A percentile compares a stretch with the other conserved stretches of the same genome.
Evolutionary conservation across 139 green algal genomes (phyloP).

Genomic region (Parachlorella kessleri): DNA sequence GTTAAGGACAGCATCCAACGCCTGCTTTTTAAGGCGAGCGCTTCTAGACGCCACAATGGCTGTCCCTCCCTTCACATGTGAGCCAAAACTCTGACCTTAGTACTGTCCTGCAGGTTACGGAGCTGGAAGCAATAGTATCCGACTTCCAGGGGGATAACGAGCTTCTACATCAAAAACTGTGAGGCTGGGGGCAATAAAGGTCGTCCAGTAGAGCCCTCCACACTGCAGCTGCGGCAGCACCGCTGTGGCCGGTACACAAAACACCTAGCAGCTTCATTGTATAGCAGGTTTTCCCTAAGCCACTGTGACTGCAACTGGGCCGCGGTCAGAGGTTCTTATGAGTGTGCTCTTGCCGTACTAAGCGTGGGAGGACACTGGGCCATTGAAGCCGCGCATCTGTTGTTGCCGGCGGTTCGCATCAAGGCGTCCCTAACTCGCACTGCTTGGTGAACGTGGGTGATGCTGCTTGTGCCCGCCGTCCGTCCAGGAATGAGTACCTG

Average conservation of each 20-base stretch:
- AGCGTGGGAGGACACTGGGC: too few relatives aligned
- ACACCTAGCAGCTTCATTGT: background rate
- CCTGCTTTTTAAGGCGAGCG: background rate
- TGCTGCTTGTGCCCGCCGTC: too few relatives aligned
- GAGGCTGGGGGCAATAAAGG: background rate
- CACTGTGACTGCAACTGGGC: too few relatives aligned
- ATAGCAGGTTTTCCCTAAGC: too few relatives aligned
- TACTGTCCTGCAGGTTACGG: background rate
- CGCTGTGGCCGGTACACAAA: background rate
- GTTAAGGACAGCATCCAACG: background rate
- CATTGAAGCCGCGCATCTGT: too few relatives aligned
- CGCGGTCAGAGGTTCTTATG: background rate
- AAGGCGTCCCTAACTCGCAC: too few relatives aligned
- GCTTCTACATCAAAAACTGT: background rate
- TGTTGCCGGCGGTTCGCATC: too few relatives aligned
- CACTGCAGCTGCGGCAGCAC: too few relatives aligned
- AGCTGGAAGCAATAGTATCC: background rate
- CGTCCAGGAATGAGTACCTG: background rate
- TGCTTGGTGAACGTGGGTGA: too few relatives aligned
- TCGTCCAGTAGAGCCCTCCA: background rate
- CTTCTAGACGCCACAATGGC: background rate
- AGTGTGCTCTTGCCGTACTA: too few relatives aligned
- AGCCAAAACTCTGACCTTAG: background rate
- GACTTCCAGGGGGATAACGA: background rate
- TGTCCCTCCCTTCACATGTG: background rate